Conservation (phyloP, 768 basidiomycete species). For the Ramaria rubella region DNA sequence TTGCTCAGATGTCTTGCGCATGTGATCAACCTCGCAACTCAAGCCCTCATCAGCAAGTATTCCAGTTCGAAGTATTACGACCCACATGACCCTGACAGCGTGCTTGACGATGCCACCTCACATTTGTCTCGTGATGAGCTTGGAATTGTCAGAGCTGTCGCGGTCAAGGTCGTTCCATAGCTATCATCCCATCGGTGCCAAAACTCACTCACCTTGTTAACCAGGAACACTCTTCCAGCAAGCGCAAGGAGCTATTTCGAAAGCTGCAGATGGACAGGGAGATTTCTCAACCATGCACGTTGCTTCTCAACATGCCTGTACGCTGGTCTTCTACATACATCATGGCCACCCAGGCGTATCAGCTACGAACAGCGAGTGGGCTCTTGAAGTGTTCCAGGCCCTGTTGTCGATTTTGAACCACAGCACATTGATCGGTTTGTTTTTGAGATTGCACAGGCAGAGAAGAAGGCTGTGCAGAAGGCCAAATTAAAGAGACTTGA, state of each 20-base stretch:
- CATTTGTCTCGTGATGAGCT: constrained; percentile 18
- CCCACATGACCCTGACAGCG: constrained; percentile 12
- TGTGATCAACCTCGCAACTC: constrained; percentile 29
- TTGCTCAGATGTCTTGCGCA: constrained; percentile 32
- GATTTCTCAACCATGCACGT: neutral
- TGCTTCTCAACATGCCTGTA: constrained; percentile 26
- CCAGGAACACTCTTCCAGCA: constrained; percentile 25
- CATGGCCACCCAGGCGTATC: constrained; percentile 22
- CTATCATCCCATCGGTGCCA: constrained; percentile 20
- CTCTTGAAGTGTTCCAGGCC: neutral
- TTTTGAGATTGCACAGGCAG: constrained; percentile 17
- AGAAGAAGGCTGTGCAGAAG: too few relatives aligned
- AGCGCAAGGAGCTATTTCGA: constrained; percentile 20
- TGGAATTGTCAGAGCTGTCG: constrained; percentile 22
- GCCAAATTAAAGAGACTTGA: too few relatives aligned
- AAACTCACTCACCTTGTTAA: neutral
- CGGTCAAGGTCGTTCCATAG: too few relatives aligned
- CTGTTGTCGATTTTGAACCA: neutral
- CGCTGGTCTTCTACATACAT: constrained; percentile 28
- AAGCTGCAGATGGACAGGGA: constrained; percentile 14
- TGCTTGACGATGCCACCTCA: neutral
- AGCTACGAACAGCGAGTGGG: constrained; percentile 9
- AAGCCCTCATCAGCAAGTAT: constrained; percentile 21
- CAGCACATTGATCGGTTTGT: constrained; percentile 24
- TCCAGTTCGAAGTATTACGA: constrained; percentile 22